Conservation (phyloP, 257 asterid genomes). For the Gynochthodes officinalis region DNA sequence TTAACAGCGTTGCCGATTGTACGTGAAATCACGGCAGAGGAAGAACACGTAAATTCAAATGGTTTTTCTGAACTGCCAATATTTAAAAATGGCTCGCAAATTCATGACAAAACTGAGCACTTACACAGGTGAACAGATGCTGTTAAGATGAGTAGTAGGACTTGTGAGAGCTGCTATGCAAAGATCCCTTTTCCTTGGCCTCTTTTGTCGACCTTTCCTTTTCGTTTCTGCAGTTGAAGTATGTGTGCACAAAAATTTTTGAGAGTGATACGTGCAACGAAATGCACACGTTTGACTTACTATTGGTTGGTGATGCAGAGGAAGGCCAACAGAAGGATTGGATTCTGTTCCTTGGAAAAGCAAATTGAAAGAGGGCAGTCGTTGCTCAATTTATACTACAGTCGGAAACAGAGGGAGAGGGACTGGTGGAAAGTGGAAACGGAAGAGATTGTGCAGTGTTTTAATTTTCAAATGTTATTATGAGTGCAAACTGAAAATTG, state of each 20-base stretch:
- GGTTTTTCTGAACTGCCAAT: neutral
- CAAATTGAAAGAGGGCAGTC: slow-evolving; percentile 15
- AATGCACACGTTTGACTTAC: slow-evolving; percentile 2
- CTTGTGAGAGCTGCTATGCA: neutral
- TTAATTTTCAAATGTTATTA: too few species aligned
- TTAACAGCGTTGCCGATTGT: slow-evolving; percentile 29
- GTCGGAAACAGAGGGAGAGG: neutral
- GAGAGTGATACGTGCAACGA: too few species aligned
- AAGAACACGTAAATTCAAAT: neutral
- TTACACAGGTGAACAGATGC: slow-evolving; percentile 32
- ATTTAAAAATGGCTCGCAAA: slow-evolving; percentile 5
- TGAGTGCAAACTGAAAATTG: too few species aligned
- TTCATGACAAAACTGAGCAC: slow-evolving; percentile 19
- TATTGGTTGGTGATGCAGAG: slow-evolving; percentile 21
- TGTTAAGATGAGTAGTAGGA: slow-evolving; percentile 7
- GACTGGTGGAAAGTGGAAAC: neutral
- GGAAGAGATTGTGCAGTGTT: neutral
- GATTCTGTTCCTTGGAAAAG: slow-evolving; percentile 39
- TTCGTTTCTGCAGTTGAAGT: slow-evolving; percentile 9
- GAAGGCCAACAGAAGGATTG: slow-evolving; percentile 3
- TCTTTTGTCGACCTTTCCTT: slow-evolving; percentile 17
- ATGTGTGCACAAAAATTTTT: too few species aligned
- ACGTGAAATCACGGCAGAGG: slow-evolving; percentile 16
- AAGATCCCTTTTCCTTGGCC: slow-evolving; percentile 2
- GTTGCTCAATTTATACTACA: slow-evolving; percentile 17